Evolutionary conservation across 352 stramenopile species (phyloP), one percentile per base, ranked within the genome.

Genomic region (Globisporangium paroecandrum): DNA sequence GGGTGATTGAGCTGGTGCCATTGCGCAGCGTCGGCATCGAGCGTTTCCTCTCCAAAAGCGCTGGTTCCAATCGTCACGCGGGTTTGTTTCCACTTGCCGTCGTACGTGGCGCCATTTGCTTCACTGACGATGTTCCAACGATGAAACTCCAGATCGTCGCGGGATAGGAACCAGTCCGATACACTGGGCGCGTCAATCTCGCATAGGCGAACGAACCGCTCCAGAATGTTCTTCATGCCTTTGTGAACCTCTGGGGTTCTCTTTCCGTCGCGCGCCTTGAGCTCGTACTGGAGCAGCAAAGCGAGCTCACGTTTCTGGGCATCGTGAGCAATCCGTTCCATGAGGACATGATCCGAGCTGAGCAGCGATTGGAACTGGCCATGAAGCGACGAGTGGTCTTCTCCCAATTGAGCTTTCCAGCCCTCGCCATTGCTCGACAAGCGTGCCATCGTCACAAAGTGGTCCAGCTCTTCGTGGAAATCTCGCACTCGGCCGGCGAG

Each of bases 91-190:
- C 38, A 46, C 6, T 20, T 46, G 13, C 38, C 38, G 38, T 46
- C 12, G 38, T 46, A 46, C 13, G 18, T 46, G 13, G 38, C 20
- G 12, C 38, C 38, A 20, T 46, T 46, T 20, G 38, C 38, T 46
- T 46, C 38, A 4, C 43, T 57, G 2, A 53, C 46, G 66, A 59
- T 20, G 46, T 47, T n/a, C 61, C 58, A 27, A 34, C 51, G 1
- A 58, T 63, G 49, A 67, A 58, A 20, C n/a, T 62, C 46, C 4
- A 64, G 36, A 29, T 64, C 59, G 25, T 46, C 53, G 9, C 38
- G 43, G 24, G 59, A 57, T 27, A 64, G 56, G 59, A 64, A 64
- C 59, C 59, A 64, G 24, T 41, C 43, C 3, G 43, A 43, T 7
- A 57, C 25, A 3, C 4, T 4, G 25, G 46, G 5, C 38, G 13